Conservation (phyloP, 169 alveolate genomes). For the Eimeria maxima region DNA sequence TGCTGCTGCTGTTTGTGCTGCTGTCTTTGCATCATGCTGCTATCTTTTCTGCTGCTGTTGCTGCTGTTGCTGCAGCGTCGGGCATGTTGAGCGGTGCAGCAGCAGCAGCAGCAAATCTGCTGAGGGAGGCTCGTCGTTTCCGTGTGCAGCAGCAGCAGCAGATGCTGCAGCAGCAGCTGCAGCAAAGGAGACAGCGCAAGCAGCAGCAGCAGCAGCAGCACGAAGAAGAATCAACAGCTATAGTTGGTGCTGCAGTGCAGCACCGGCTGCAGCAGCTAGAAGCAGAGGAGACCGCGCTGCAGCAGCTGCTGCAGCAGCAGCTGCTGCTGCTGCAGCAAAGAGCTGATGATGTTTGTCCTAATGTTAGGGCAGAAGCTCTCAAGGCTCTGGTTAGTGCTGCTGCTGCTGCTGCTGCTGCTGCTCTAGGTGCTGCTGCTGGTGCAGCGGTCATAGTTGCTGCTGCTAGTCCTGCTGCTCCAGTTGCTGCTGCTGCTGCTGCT, state of each 20-base stretch:
- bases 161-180: too few species aligned
- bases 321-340: conserved; percentile 14
- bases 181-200: too few species aligned
- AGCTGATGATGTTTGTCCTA: background rate
- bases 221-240: background rate
- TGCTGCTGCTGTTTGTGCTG: conserved; percentile 4
- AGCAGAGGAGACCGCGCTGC: too few species aligned
- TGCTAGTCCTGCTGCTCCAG: too few species aligned
- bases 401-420: conserved; percentile 19
- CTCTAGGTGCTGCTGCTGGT: too few species aligned
- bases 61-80: background rate
- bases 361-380: background rate
- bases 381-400: background rate
- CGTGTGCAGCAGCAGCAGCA: too few species aligned
- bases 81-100: background rate
- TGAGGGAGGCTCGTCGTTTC: too few species aligned
- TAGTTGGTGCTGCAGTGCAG: background rate
- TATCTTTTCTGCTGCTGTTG: background rate
- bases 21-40: background rate
- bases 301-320: background rate
- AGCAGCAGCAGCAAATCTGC: too few species aligned
- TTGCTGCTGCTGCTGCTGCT: too few species aligned
- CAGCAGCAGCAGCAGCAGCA: too few species aligned
- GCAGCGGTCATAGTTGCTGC: too few species aligned
- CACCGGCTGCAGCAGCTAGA: background rate